phyloP scores from a whole-genome alignment of 352 stramenopile genomes.

The Phytophthora brassicae region DNA sequence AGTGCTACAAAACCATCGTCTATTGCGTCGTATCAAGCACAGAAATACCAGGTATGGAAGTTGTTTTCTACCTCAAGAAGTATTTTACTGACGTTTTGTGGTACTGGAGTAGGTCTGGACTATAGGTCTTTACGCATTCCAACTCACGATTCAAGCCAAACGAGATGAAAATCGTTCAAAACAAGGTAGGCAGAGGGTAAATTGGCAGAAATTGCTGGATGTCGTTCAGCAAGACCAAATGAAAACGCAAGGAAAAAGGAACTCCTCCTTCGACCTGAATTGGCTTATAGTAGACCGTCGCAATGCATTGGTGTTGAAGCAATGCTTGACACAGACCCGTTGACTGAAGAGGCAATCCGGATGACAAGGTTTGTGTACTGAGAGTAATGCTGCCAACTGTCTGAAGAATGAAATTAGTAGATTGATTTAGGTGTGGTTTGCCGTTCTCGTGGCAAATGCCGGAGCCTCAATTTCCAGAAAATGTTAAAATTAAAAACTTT shows the following conservation, averaged over 20 bases:
- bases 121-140: slow-evolving; percentile 45
- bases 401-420: no score
- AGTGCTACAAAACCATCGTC: not conserved
- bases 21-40: slow-evolving; percentile 12
- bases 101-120: slow-evolving; percentile 38
- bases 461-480: no score
- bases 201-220: slow-evolving; percentile 31
- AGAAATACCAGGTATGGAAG: slow-evolving; percentile 29
- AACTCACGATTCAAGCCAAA: slow-evolving; percentile 33
- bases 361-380: no score
- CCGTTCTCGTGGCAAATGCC: no score
- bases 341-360: no score
- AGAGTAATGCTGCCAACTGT: no score
- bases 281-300: slow-evolving; percentile 35
- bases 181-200: not conserved
- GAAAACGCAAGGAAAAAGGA: not conserved
- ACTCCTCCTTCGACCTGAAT: slow-evolving; percentile 1
- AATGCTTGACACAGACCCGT: no score
- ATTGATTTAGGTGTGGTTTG: no score
- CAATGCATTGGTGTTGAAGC: slow-evolving; percentile 32
- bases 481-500: no score
- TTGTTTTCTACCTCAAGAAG: not conserved
- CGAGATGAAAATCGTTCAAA: slow-evolving; percentile 12
- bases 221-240: slow-evolving; percentile 16
- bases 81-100: not conserved